phyloP scores from a whole-genome alignment of 2,329 filamentous ascomycete species.

The Phaeosphaeria sp. region DNA sequence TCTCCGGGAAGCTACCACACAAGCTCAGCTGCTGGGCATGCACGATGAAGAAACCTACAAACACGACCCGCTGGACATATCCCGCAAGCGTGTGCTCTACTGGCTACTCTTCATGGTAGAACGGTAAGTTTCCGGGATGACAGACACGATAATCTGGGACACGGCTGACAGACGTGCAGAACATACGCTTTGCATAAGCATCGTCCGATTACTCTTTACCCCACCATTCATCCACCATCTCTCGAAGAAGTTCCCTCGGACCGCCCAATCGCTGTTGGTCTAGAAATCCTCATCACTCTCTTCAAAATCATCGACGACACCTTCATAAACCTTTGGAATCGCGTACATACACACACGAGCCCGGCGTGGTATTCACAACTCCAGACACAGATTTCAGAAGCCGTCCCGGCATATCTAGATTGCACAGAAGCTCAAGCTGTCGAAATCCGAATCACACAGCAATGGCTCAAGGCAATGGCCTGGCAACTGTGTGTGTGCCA shows the following conservation, averaged over 20 bases:
- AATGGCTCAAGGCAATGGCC: conserved; percentile 74
- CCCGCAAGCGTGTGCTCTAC: conserved; percentile 64
- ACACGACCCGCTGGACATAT: conserved; percentile 58
- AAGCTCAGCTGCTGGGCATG: conserved; percentile 65
- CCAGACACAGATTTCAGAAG: conserved; percentile 59
- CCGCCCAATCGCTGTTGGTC: conserved; percentile 63
- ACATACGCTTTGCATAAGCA: conserved; percentile 70
- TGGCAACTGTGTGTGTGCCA: conserved; percentile 75
- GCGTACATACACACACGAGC: conserved; percentile 56
- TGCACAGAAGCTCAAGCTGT: conserved; percentile 71
- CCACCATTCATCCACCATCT: conserved; percentile 63
- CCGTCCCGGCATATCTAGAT: conserved; percentile 63
- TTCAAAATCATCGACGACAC: conserved; percentile 69
- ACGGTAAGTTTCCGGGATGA: conserved; percentile 48
- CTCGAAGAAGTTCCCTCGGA: conserved; percentile 61
- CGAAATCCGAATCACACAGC: conserved; percentile 72
- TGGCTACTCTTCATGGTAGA: conserved; percentile 71
- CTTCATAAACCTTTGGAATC: conserved; percentile 71
- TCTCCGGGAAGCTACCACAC: conserved; percentile 66
- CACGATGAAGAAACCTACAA: conserved; percentile 65
- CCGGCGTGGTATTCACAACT: conserved; percentile 56
- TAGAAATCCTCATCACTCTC: conserved; percentile 66
- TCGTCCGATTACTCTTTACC: conserved; percentile 67
- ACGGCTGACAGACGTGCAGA: conserved; percentile 46
- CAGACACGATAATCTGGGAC: not conserved